phyloP scores from a whole-genome alignment of 345 rosid genomes.

The Rhodomyrtus tomentosa region DNA sequence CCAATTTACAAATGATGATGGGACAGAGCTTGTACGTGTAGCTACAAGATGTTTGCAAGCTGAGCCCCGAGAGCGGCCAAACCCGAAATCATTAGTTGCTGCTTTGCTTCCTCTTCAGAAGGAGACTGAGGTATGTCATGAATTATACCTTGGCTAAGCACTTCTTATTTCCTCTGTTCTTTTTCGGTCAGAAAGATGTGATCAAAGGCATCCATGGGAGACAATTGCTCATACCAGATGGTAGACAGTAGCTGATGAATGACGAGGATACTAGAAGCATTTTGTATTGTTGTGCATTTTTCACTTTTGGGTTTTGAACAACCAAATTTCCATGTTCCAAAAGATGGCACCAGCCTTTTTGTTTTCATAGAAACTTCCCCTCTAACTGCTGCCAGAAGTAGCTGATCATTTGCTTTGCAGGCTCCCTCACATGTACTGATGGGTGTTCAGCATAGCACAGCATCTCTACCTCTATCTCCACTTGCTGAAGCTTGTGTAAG shows the following conservation, averaged over 20 bases:
- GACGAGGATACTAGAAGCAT: not conserved
- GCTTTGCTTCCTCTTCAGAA: constrained; percentile 71
- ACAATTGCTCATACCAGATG: not conserved
- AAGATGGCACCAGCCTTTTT: not conserved
- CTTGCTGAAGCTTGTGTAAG: constrained; percentile 77
- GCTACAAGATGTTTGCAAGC: constrained; percentile 74
- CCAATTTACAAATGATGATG: constrained; percentile 61
- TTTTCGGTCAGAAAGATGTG: not conserved
- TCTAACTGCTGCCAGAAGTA: not conserved
- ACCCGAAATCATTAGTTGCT: constrained; percentile 52
- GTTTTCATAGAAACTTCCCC: not conserved
- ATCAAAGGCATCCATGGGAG: not conserved
- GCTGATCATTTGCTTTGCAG: constrained; percentile 17
- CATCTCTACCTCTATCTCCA: constrained; percentile 53
- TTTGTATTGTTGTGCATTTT: not conserved
- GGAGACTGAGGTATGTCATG: constrained; percentile 53
- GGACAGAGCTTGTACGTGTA: constrained; percentile 63
- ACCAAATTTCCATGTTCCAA: not conserved
- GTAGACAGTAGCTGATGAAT: not conserved
- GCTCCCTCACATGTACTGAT: constrained; percentile 62
- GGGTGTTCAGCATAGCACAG: constrained; percentile 58
- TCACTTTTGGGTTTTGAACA: not conserved
- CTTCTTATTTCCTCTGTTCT: not conserved
- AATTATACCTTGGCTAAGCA: not conserved
- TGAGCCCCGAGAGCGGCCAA: constrained; percentile 82